Conservation (phyloP, 225 moss, liverwort and hornwort species). For the Ulota crispa region DNA sequence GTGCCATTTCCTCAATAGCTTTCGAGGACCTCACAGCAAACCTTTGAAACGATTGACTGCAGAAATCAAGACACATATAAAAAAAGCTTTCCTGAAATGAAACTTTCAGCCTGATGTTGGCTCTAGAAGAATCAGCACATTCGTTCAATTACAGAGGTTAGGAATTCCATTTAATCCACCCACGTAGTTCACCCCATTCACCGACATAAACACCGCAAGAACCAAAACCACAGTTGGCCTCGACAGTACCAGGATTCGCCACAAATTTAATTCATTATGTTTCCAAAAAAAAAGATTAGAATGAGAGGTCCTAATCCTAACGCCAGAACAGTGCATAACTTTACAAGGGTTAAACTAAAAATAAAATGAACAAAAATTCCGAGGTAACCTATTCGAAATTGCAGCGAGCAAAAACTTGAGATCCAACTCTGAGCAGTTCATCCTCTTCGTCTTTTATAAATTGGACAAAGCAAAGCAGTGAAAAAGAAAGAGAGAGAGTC, state of each 20-base stretch:
- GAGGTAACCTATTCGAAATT: neutral
- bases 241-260: neutral
- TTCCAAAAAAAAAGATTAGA: neutral
- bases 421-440: no score
- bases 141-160: neutral
- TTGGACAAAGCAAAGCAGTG: neutral
- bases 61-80: constrained; percentile 9
- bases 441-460: neutral
- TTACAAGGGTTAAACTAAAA: neutral
- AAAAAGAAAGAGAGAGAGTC: neutral
- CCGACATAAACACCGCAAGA: neutral
- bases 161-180: neutral
- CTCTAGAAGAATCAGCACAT: neutral
- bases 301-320: neutral
- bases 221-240: neutral
- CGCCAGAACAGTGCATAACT: neutral
- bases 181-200: neutral
- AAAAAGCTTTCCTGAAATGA: neutral
- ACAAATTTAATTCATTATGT: neutral
- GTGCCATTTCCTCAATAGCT: constrained; percentile 74
- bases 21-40: constrained; percentile 92
- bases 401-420: neutral
- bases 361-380: neutral
- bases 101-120: neutral
- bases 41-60: constrained; percentile 77